phyloP scores from a whole-genome alignment of 1,284 basidiomycete genomes.

The Trichosporon asahii region DNA sequence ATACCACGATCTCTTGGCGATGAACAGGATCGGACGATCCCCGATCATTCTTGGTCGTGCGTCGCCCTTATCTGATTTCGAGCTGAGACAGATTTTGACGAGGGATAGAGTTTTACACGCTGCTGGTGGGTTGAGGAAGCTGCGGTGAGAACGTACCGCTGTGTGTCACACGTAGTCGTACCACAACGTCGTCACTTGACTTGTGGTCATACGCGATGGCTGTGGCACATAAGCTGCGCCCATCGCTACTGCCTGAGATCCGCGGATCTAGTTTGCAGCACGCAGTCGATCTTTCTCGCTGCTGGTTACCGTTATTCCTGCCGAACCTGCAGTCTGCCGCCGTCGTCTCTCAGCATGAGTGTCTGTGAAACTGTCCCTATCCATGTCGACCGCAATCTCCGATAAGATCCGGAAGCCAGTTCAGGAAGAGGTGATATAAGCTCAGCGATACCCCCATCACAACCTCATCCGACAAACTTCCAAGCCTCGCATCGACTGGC shows the following conservation, averaged over 20 bases:
- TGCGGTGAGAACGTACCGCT: not conserved
- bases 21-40: not conserved
- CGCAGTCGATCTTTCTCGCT: no score
- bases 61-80: no score
- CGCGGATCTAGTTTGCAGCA: not conserved
- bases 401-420: not conserved
- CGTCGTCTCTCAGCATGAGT: not conserved
- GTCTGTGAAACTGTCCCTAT: not conserved
- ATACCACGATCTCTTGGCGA: not conserved
- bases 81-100: not conserved
- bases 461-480: no score
- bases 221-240: no score
- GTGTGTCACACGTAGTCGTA: not conserved
- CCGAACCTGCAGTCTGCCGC: no score
- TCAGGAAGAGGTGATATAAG: no score
- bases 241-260: not conserved
- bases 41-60: not conserved
- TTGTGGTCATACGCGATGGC: no score
- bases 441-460: no score
- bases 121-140: not conserved
- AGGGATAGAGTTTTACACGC: not conserved
- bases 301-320: no score
- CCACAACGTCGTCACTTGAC: no score
- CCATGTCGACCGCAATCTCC: not conserved
- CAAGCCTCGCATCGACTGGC: no score